Evolutionary conservation across 345 rosid genomes (phyloP), one percentile per base, ranked within the genome.

Genomic region (Dipteronia sinensis): DNA sequence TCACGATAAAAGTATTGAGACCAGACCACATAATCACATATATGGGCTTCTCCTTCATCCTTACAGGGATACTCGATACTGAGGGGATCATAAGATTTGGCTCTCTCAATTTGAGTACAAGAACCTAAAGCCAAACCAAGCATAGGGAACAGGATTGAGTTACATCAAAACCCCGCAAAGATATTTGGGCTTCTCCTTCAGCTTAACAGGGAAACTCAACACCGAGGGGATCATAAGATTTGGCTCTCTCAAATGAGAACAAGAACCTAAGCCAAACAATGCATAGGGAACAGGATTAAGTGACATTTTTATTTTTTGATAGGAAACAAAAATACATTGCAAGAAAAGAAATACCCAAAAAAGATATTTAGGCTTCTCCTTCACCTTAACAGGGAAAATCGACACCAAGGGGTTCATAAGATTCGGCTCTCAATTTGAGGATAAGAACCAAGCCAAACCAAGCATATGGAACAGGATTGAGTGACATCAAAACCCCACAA

Each of bases 371-470:
- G 38, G 38, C 6, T 4, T 34, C 38, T 40, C 67, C n/a, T 42
- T 38, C 38, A 40, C 67, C 17, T 20, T 59, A 73, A 20, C 7
- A 34, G 10, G 4, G 38, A 38, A 59, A 38, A 46, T 38, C 9
- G 16, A 31, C 17, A 53, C 5, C 23, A 6, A 69, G 10, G 17
- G 2, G 46, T 55, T 17, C 25, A 17, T 10, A 55, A 53, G 16
- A 55, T 51, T 47, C 8, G 7, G n/a, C 38, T 31, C 16, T 17
- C 25, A 12, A 55, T 44, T 25, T 74, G 27, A 22, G 59, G 15
- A 46, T 25, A 59, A 72, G 40, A 59, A 72, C 55, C 75, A 62
- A 6, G 66, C 66, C 66, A 27, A 65, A 34, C 23, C 63, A 58
- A 58, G 27, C 11, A 20, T 53, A 44, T 31, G 63, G 19, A 6